Evolutionary conservation across 2,329 filamentous ascomycete species (phyloP), one percentile per base, ranked within the genome.

Genomic region (Talaromyces sp.): DNA sequence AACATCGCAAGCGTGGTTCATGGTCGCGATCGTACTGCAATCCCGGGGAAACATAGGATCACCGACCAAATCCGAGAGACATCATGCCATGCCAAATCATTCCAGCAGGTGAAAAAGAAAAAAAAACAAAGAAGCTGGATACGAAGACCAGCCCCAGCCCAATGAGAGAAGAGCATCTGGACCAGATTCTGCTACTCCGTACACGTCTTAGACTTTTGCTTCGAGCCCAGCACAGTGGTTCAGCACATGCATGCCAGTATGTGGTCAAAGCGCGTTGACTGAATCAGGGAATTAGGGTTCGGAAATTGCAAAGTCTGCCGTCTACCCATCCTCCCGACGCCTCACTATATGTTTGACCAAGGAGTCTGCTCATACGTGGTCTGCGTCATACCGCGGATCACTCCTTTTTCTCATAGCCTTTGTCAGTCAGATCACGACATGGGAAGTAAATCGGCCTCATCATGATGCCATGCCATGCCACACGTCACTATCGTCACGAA

Each of bases 181-280:
- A 37, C 13, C 35, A 22, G 50, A 56, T 17, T 33, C 49, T 22
- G 25, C 49, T 35, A 7, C 15, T 47, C 43, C 19, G 19, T 25
- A 37, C 35, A 31, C 1, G 19, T 43, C 56, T 41, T 31, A 31
- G 22, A 33, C 22, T 59, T 41, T 41, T 45, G 27, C 37, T 19
- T 22, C 33, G 56, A 64, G 65, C 65, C 65, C 65, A 64, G 50
- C 56, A 49, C 64, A 57, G 22, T 66, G 64, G 64, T 66, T 63
- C 61, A 47, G 22, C 64, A 54, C 52, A 59, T 61, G 65, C 65
- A 67, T 59, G 62, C 62, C 61, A 63, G 61, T 19, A 64, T 67
- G 65, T 56, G 65, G 65, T 33, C 60, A 62, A 66, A 54, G 64
- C 64, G 64, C 19, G 41, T 39, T 50, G 37, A 27, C 56, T 43